Percentiles rank a stretch among this genome's conserved stretches.
Evolutionary conservation across 2,329 filamentous ascomycete species (phyloP).

Genomic region (Diaporthe batatas): DNA sequence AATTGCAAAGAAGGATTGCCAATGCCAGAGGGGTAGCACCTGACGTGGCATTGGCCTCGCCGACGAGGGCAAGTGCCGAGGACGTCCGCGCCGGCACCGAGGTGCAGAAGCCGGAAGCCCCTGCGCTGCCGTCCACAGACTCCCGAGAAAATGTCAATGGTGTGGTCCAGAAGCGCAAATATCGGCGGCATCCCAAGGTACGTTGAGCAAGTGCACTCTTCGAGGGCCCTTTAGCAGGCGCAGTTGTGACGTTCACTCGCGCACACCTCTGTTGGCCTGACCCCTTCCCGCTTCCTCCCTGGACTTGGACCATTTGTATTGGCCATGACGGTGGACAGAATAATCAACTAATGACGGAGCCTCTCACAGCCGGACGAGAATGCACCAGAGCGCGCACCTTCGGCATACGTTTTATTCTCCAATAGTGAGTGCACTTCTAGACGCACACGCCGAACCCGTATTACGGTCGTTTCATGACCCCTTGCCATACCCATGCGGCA

Average conservation of each 20-base stretch:
- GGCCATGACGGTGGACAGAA: neutral
- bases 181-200: slow-evolving; percentile 82
- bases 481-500: neutral
- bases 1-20: slow-evolving; percentile 86
- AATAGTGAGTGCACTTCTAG: slow-evolving; percentile 72
- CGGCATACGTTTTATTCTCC: slow-evolving; percentile 87
- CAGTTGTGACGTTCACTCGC: neutral
- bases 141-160: slow-evolving; percentile 57
- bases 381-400: slow-evolving; percentile 83
- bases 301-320: neutral
- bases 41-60: slow-evolving; percentile 64
- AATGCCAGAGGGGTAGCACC: slow-evolving; percentile 76
- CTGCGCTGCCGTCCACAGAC: slow-evolving; percentile 53
- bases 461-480: slow-evolving; percentile 22
- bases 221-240: neutral
- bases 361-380: slow-evolving; percentile 76
- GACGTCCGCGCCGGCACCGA: slow-evolving; percentile 69
- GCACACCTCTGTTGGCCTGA: no score
- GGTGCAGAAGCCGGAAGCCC: slow-evolving; percentile 61
- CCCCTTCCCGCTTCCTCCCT: neutral
- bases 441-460: neutral
- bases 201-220: slow-evolving; percentile 42
- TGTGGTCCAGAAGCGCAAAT: slow-evolving; percentile 76
- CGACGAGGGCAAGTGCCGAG: slow-evolving; percentile 65
- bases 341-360: slow-evolving; percentile 16